Base-by-base conservation (phyloP, 1,284 basidiomycete genomes). In the Ganoderma resinaceum region DNA sequence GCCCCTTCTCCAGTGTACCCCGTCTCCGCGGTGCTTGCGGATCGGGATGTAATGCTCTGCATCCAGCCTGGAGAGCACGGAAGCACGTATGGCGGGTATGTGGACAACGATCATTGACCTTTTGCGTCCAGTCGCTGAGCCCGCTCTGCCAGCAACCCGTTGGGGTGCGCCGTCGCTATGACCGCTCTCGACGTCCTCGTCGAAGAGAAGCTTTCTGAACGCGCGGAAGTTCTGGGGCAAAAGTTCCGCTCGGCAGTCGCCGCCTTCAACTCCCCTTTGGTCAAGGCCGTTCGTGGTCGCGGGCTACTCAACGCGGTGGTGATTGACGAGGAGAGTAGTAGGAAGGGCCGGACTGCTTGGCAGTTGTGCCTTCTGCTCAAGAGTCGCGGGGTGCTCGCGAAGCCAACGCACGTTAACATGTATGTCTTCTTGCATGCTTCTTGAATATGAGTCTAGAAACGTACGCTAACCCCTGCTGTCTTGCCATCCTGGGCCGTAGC, bases 31-130 rank as follows among this genome's bases (percentile, higher is more conserved):
- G 97, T 99, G 14, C 87, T 99, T 37, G 93, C 96, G 7, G 91
- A 96, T 81, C 89, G 90, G 71, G 92, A 95, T 38, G 82, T 99
- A 71, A 98, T 99, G 96, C 90, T 97, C 37, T 95, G 92, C 83
- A 97, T 99, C 79, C 87, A 91, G 72, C 96, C 97, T n/a, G 97
- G 97, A 70, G 96, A 98, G 83, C 98, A 99, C 77, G 96, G 97
- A n/a, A 95, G 93, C 75, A 99, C 97, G 0, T 97, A 96, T 72
- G 95, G 95, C 76, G 95, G 95, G 92, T 94, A 73, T 70, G 89
- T 81, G 14, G 2, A 12, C 16, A 29, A 31, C 6, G 18, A 18
- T 12, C 52, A 7, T 26, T 55, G 38, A 42, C 43, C 35, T 52
- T 53, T 62, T 64, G 12, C 37, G 26, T 49, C n/a, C 58, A 66